Conservation (phyloP, 495 filamentous ascomycete species). For the Bryoglossum gracile region DNA sequence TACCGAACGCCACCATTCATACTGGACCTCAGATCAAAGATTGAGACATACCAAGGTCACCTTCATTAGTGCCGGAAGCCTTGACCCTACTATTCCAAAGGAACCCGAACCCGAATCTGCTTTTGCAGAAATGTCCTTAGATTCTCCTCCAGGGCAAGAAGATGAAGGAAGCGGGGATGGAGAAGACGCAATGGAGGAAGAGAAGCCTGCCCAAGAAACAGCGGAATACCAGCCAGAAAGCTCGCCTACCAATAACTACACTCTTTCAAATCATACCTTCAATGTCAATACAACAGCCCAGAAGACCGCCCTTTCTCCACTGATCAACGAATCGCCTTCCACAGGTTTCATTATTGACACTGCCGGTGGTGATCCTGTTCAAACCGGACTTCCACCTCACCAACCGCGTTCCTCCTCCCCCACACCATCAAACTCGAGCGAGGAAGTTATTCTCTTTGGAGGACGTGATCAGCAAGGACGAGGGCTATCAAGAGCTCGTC, state of each 20-base stretch:
- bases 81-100: slow-evolving; percentile 36
- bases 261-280: too few relatives aligned
- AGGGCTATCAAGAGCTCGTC: slow-evolving; percentile 4
- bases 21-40: slow-evolving; percentile 32
- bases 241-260: too few relatives aligned
- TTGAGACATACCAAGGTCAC: slow-evolving; percentile 48
- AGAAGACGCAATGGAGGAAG: slow-evolving; percentile 1
- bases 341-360: slow-evolving; percentile 14
- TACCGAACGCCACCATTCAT: slow-evolving; percentile 52
- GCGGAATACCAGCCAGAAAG: background rate
- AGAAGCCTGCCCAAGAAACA: background rate
- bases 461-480: slow-evolving; percentile 36
- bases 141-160: slow-evolving; percentile 1
- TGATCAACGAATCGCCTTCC: slow-evolving; percentile 2
- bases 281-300: too few relatives aligned
- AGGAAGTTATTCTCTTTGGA: slow-evolving; percentile 60
- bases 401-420: slow-evolving; percentile 26
- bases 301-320: background rate
- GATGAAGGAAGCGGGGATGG: too few relatives aligned
- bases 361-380: slow-evolving; percentile 4
- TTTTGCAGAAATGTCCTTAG: slow-evolving; percentile 21
- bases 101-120: slow-evolving; percentile 15
- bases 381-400: slow-evolving; percentile 25
- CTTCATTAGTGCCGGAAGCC: slow-evolving; percentile 67
- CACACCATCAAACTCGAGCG: slow-evolving; percentile 46